phyloP scores from a whole-genome alignment of 768 basidiomycete species.

The Leccinellum luteum region DNA sequence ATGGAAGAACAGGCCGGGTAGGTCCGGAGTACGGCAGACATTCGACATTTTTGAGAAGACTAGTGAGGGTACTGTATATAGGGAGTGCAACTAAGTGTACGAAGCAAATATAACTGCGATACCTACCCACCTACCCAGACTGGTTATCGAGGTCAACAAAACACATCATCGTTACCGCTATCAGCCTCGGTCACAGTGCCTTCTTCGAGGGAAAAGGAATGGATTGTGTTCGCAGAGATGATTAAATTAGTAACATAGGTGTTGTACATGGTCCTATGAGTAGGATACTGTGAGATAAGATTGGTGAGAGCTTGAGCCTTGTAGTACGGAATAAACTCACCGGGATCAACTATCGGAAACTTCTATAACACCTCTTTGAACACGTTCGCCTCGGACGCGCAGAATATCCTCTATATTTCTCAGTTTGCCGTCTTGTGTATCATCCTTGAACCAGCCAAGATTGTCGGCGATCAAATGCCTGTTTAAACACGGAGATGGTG shows the following conservation, averaged over 20 bases:
- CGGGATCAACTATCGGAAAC: slow-evolving; percentile 34
- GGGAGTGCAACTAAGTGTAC: background rate
- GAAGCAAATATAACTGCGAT: background rate
- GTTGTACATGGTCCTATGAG: slow-evolving; percentile 8
- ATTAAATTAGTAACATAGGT: slow-evolving; percentile 5
- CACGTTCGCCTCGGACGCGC: slow-evolving; percentile 72
- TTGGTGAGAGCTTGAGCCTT: background rate
- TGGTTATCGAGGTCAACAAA: slow-evolving; percentile 1
- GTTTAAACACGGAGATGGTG: background rate
- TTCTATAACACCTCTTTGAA: slow-evolving; percentile 60
- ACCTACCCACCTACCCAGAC: too few species aligned
- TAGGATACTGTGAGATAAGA: background rate
- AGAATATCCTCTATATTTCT: slow-evolving; percentile 84
- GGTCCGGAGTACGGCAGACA: too few species aligned
- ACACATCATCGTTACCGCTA: background rate
- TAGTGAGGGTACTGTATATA: background rate
- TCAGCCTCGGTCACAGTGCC: background rate
- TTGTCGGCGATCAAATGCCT: slow-evolving; percentile 90
- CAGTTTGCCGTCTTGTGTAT: slow-evolving; percentile 66
- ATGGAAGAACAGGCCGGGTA: too few species aligned
- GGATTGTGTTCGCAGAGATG: slow-evolving; percentile 24
- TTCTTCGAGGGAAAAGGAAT: slow-evolving; percentile 11
- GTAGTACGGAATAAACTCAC: slow-evolving; percentile 2
- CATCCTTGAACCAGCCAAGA: slow-evolving; percentile 89
- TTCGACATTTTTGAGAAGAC: too few species aligned